Evolutionary conservation across 306 rosid species (phyloP).

Genomic region (Mucuna pruriens): DNA sequence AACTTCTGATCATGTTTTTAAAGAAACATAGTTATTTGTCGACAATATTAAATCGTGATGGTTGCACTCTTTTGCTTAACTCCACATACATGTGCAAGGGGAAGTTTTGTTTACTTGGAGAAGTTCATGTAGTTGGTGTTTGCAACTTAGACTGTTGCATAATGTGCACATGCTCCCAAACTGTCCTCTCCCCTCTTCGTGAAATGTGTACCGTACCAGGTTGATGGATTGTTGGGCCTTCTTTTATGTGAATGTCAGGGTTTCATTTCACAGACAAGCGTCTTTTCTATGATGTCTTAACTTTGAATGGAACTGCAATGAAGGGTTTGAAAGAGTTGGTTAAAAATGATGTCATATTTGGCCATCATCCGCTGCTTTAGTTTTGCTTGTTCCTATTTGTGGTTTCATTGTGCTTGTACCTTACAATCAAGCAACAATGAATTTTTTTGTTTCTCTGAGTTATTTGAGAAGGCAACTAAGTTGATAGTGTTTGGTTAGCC

Average conservation of each 20-base stretch:
- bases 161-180: neutral
- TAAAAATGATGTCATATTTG: conserved; percentile 30
- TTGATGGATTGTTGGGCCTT: neutral
- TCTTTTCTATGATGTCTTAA: conserved; percentile 11
- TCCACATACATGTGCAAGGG: conserved; percentile 14
- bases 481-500: conserved; percentile 36
- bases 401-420: conserved; percentile 12
- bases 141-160: conserved; percentile 18
- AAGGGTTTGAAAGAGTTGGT: conserved; percentile 26
- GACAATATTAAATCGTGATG: no score
- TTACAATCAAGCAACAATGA: conserved; percentile 3
- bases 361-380: conserved; percentile 33
- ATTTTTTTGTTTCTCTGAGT: neutral
- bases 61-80: neutral
- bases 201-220: neutral
- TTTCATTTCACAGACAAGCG: conserved; percentile 24
- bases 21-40: no score
- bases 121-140: conserved; percentile 24
- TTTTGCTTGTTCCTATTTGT: conserved; percentile 32
- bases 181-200: conserved; percentile 4
- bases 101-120: conserved; percentile 35
- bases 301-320: neutral
- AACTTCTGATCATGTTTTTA: no score
- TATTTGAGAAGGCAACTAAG: conserved; percentile 31
- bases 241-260: conserved; percentile 33